A percentile compares a stretch with the other conserved stretches of the same genome.
These are phyloP conservation scores for Ceratorhiza oryzae-sativae DNA, from an alignment of 1,284 basidiomycete species.

Conservation along the genomic window DNA sequence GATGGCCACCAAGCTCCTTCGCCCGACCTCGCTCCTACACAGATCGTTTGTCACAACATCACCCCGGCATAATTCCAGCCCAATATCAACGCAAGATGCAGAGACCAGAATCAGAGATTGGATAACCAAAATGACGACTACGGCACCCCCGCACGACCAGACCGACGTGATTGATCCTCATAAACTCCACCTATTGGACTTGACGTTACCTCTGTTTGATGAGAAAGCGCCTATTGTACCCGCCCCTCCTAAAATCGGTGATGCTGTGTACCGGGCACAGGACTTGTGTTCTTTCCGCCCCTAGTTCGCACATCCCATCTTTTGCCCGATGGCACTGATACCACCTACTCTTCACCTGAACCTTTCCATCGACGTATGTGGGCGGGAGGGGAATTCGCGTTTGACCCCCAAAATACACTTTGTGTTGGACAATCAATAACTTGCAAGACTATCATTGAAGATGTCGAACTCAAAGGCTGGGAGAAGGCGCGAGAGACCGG, in stretches of 20 bases:
- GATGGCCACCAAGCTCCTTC: not conserved
- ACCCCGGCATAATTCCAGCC: not conserved
- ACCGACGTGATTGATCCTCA: slow-evolving; percentile 22
- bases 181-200: slow-evolving; percentile 23
- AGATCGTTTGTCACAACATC: not conserved
- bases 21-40: not conserved
- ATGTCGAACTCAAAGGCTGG: slow-evolving; percentile 72
- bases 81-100: slow-evolving; percentile 11
- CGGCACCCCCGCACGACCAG: slow-evolving; percentile 6
- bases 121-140: slow-evolving; percentile 5
- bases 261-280: slow-evolving; percentile 21
- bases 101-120: slow-evolving; percentile 19
- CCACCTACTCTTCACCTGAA: slow-evolving; percentile 71
- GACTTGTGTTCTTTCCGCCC: slow-evolving; percentile 78
- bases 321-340: slow-evolving; percentile 74
- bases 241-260: not conserved
- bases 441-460: slow-evolving; percentile 60
- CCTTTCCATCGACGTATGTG: slow-evolving; percentile 85
- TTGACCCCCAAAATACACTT: slow-evolving; percentile 61
- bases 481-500: slow-evolving; percentile 49
- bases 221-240: not conserved
- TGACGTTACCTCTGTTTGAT: slow-evolving; percentile 21
- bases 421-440: slow-evolving; percentile 62
- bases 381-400: slow-evolving; percentile 76
- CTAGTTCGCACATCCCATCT: slow-evolving; percentile 65